These are phyloP conservation scores for Aureobasidium leucospermi DNA, from an alignment of 2,329 filamentous ascomycete species.

Conservation along the genomic window DNA sequence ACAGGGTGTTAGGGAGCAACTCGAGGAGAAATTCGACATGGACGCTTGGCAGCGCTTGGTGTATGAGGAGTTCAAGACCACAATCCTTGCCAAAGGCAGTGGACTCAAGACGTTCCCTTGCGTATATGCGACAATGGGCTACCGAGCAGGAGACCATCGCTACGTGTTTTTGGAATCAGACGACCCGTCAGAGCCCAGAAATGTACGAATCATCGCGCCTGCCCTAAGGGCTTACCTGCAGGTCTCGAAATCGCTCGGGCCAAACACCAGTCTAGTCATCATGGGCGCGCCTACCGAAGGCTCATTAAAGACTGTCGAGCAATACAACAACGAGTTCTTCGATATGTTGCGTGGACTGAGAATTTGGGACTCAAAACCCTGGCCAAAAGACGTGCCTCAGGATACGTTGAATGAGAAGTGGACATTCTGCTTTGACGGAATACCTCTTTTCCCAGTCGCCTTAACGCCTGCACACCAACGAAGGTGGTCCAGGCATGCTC, in stretches of 20 bases:
- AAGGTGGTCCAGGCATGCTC: slow-evolving; percentile 18
- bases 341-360: slow-evolving; percentile 19
- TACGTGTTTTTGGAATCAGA: slow-evolving; percentile 19
- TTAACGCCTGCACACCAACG: slow-evolving; percentile 19
- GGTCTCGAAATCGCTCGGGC: slow-evolving; percentile 16
- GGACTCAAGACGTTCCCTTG: slow-evolving; percentile 19
- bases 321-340: slow-evolving; percentile 19
- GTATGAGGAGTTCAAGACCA: slow-evolving; percentile 19
- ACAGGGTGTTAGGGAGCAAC: slow-evolving; percentile 13
- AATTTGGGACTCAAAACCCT: slow-evolving; percentile 18
- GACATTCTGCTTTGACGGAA: slow-evolving; percentile 19
- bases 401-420: slow-evolving; percentile 17
- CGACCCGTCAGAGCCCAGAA: slow-evolving; percentile 18
- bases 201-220: slow-evolving; percentile 18
- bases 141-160: slow-evolving; percentile 18
- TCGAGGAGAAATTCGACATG: slow-evolving; percentile 18
- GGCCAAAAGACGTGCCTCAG: slow-evolving; percentile 18
- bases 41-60: slow-evolving; percentile 18
- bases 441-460: slow-evolving; percentile 18
- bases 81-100: slow-evolving; percentile 18
- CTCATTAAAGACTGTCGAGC: slow-evolving; percentile 15
- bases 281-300: slow-evolving; percentile 20
- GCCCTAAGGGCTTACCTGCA: slow-evolving; percentile 16
- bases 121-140: slow-evolving; percentile 19
- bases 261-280: slow-evolving; percentile 19